Evolutionary conservation across 768 basidiomycete genomes (phyloP), one percentile per base, ranked within the genome.

Genomic region (Solioccasus polychromus): DNA sequence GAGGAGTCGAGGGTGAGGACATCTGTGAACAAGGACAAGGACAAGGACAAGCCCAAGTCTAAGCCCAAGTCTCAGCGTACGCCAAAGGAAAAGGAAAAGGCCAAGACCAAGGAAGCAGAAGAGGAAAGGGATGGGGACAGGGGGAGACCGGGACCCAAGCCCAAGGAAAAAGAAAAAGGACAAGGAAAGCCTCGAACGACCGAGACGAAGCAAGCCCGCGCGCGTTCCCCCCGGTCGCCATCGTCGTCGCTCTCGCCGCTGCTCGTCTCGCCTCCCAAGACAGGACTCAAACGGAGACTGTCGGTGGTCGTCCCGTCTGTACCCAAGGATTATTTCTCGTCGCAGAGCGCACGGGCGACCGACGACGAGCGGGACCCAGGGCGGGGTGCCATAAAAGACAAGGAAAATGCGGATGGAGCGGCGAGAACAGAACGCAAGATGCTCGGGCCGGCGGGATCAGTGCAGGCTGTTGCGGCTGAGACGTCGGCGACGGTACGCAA

Each of bases 251-350:
- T n/a, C n/a, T n/a, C n/a, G n/a, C n/a, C 43, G 31, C 5, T 56
- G 54, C 3, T 42, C 48, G 8, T 39, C n/a, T 31, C 45, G 6
- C 47, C 37, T 3, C 50, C 31, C 17, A 45, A 38, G 5, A n/a
- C n/a, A n/a, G n/a, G n/a, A n/a, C 48, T 39, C 0, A 65, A 66
- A 31, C 61, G 57, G 18, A 51, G 45, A 14, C 34, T 62, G 4
- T 66, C 61, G 10, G 67, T 69, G 9, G 17, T 67, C 2, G 41
- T 68, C 9, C 66, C 67, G 11, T 29, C 62, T 8, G 35, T 65
- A 0, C 50, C 61, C 6, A 45, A 48, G 29, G 57, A 64, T 2
- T 64, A 64, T 24, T 55, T 30, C 32, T 34, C 32, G 4, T 34
- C 32, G 7, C 32, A 34, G 32, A 12, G 32, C 17, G 17, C 17